Percentiles rank a stretch among this genome's conserved stretches.
Conservation (phyloP, 2,329 filamentous ascomycete species). For the Aspergillus vadensis region DNA sequence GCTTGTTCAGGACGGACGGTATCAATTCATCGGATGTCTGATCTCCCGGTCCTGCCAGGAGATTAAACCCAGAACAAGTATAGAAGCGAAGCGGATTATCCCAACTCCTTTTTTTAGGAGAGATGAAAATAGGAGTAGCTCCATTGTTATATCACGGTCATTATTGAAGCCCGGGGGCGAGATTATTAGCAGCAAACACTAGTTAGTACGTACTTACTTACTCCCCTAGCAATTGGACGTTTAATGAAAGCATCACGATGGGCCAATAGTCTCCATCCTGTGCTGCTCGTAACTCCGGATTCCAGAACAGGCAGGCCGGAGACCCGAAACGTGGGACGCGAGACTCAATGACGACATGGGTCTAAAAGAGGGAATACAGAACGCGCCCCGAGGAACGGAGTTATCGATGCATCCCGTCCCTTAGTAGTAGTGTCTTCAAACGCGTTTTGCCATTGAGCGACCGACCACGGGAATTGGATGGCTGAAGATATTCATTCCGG, state of each 20-base stretch:
- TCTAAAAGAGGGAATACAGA: constrained; percentile 13
- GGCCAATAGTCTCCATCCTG: constrained; percentile 9
- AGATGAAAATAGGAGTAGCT: not conserved
- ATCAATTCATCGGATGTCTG: constrained; percentile 5
- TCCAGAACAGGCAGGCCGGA: constrained; percentile 26
- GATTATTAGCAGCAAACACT: not conserved
- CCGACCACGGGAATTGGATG: not conserved
- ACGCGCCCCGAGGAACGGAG: constrained; percentile 6
- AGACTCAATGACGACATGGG: constrained; percentile 34
- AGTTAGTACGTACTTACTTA: not conserved
- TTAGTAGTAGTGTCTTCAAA: not conserved
- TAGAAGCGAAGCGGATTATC: not conserved
- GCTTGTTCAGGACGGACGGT: constrained; percentile 3
- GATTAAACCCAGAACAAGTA: constrained; percentile 3
- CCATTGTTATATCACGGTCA: constrained; percentile 3
- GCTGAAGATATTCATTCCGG: not conserved
- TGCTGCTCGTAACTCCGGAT: constrained; percentile 19
- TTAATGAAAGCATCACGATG: not conserved
- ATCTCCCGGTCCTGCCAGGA: constrained; percentile 4
- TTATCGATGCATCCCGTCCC: constrained; percentile 14
- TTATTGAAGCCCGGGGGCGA: not conserved
- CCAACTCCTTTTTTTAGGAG: not conserved
- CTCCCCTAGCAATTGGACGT: not conserved
- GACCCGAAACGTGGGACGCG: constrained; percentile 35
- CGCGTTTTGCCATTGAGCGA: constrained; percentile 5